phyloP scores from a whole-genome alignment of 345 rosid species.

The Sisymbrium irio region DNA sequence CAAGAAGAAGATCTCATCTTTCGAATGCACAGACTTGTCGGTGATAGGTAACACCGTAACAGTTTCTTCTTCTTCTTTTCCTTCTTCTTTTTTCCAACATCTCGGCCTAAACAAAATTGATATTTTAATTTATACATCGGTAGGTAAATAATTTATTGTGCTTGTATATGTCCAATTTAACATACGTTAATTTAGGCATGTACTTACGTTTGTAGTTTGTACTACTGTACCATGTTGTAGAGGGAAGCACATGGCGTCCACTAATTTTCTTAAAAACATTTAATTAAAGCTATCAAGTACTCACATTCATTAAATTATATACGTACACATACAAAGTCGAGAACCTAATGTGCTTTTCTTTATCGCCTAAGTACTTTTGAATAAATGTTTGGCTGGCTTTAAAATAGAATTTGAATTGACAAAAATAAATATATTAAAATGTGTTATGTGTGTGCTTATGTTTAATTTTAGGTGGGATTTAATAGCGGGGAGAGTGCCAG shows the following conservation, averaged over 20 bases:
- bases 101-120: background rate
- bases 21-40: conserved; percentile 66
- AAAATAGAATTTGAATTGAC: background rate
- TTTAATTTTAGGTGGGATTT: conserved; percentile 57
- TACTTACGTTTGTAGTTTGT: conserved; percentile 3
- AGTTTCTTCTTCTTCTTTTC: background rate
- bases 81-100: background rate
- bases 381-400: background rate
- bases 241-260: conserved; percentile 25
- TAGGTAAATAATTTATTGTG: background rate
- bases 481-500: conserved; percentile 72
- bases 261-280: conserved; percentile 8
- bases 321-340: background rate
- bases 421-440: background rate
- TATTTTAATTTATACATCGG: background rate
- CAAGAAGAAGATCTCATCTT: conserved; percentile 70
- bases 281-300: background rate
- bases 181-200: conserved; percentile 3
- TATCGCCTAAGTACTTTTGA: background rate
- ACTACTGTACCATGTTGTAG: conserved; percentile 23
- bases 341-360: background rate
- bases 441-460: background rate
- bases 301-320: conserved; percentile 7
- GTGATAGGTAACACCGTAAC: conserved; percentile 55
- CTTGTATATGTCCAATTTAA: background rate